Conservation (phyloP, 805 yeast species). For the Lachancea thermotolerans region DNA sequence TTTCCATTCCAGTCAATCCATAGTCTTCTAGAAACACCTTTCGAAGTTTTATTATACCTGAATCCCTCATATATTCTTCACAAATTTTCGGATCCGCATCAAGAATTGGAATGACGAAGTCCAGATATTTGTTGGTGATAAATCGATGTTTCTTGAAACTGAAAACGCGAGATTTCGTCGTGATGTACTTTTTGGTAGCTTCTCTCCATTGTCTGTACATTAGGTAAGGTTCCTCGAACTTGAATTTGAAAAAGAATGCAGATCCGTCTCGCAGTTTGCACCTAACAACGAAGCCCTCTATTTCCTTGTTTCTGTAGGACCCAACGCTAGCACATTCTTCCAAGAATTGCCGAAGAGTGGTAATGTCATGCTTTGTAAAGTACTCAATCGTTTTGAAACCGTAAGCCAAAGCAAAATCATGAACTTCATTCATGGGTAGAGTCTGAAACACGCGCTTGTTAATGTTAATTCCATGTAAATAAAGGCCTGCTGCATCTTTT, state of each 20-base stretch:
- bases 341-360: slow-evolving; percentile 43
- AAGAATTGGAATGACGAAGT: slow-evolving; percentile 55
- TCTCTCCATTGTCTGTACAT: slow-evolving; percentile 90
- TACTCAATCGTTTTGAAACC: slow-evolving; percentile 63
- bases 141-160: slow-evolving; percentile 47
- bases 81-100: slow-evolving; percentile 40
- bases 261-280: slow-evolving; percentile 34
- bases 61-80: slow-evolving; percentile 44
- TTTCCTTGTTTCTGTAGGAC: slow-evolving; percentile 58
- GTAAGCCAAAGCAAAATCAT: slow-evolving; percentile 52
- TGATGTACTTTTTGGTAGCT: slow-evolving; percentile 57
- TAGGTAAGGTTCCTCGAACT: slow-evolving; percentile 91
- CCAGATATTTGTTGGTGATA: slow-evolving; percentile 60
- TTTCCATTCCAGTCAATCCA: slow-evolving; percentile 54
- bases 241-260: slow-evolving; percentile 76
- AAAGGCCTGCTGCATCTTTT: slow-evolving; percentile 66
- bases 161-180: slow-evolving; percentile 29
- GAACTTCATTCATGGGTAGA: slow-evolving; percentile 52
- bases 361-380: slow-evolving; percentile 34
- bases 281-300: slow-evolving; percentile 92
- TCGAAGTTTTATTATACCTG: slow-evolving; percentile 71
- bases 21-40: slow-evolving; percentile 49
- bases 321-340: slow-evolving; percentile 59
- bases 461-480: slow-evolving; percentile 79
- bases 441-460: slow-evolving; percentile 64